Evolutionary conservation across 2,329 filamentous ascomycete species (phyloP).

Genomic region (Penicillium sp.): DNA sequence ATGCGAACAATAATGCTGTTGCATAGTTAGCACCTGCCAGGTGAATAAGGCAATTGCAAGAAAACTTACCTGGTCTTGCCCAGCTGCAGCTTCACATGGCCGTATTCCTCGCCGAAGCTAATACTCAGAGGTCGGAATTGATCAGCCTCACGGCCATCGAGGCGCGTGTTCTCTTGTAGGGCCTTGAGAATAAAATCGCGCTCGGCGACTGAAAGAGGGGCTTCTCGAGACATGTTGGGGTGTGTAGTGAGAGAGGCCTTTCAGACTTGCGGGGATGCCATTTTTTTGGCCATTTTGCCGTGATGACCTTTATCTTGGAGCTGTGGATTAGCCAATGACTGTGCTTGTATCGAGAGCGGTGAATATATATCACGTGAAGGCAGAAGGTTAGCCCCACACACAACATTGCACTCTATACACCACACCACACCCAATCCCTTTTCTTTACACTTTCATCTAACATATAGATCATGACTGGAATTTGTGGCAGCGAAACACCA

Average conservation of each 20-base stretch:
- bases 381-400: neutral
- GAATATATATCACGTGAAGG: neutral
- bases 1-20: constrained; percentile 77
- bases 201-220: constrained; percentile 85
- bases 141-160: constrained; percentile 81
- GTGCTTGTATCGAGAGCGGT: neutral
- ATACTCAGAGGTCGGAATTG: constrained; percentile 76
- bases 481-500: too few species aligned
- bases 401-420: too few species aligned
- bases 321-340: constrained; percentile 1
- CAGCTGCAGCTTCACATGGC: constrained; percentile 79
- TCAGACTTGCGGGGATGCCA: constrained; percentile 23
- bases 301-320: constrained; percentile 14
- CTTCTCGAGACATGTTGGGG: constrained; percentile 79
- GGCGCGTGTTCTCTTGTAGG: constrained; percentile 73
- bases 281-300: constrained; percentile 24
- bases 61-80: constrained; percentile 78
- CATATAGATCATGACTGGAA: too few species aligned
- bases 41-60: neutral
- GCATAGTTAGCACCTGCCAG: constrained; percentile 16
- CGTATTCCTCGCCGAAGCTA: constrained; percentile 86
- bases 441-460: too few species aligned
- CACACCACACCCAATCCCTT: too few species aligned
- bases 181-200: constrained; percentile 82
- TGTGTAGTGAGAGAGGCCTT: constrained; percentile 1